These are phyloP conservation scores for Puccinia horiana DNA, from an alignment of 1,284 basidiomycete genomes.

Conservation along the genomic window DNA sequence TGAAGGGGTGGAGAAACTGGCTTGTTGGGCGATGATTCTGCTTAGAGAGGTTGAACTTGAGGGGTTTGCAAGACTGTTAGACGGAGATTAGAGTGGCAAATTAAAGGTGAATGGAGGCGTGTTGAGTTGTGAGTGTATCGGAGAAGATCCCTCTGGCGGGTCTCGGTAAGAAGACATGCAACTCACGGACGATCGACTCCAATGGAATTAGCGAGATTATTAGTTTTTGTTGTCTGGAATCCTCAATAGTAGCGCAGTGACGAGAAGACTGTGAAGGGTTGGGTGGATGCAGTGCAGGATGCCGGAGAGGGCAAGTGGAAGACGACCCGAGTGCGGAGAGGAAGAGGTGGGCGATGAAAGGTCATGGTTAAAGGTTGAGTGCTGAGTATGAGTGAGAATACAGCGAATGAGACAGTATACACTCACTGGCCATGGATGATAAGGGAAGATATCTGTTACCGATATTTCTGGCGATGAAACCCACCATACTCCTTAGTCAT, in stretches of 20 bases:
- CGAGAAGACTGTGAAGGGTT: neutral
- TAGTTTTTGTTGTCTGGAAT: neutral
- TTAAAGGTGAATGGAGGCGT: too few species aligned
- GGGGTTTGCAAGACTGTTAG: neutral
- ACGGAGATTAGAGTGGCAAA: neutral
- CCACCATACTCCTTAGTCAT: too few species aligned
- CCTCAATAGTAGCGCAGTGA: neutral
- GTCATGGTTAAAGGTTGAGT: neutral
- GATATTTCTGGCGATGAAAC: neutral
- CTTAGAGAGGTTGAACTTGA: neutral
- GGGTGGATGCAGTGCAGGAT: neutral
- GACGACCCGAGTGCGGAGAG: neutral
- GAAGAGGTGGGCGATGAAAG: neutral
- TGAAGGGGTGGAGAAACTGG: neutral
- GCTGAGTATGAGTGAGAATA: slow-evolving; percentile 19
- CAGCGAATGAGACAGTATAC: slow-evolving; percentile 6
- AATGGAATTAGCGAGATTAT: neutral
- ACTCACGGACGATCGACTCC: neutral
- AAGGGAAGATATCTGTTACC: neutral
- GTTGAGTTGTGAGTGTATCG: neutral
- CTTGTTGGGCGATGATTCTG: neutral
- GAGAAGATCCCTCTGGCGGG: too few species aligned
- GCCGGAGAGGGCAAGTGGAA: slow-evolving; percentile 11
- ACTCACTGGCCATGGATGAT: neutral
- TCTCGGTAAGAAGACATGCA: too few species aligned